These are phyloP conservation scores for Dichomitus squalens DNA, from an alignment of 1,284 basidiomycete species.

Conservation along the genomic window DNA sequence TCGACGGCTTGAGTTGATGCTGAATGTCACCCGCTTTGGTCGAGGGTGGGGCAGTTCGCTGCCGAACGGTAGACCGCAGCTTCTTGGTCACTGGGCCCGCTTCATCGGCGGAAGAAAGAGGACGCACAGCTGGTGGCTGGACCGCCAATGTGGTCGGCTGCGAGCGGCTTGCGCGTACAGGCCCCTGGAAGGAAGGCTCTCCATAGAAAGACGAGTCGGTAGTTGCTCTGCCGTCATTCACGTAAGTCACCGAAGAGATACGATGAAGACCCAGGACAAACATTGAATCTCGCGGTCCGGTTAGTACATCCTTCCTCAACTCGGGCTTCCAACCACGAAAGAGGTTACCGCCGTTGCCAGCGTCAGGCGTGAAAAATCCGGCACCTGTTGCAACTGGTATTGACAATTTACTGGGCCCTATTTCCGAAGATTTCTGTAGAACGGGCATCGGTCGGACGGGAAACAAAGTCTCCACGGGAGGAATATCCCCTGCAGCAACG, in stretches of 20 bases:
- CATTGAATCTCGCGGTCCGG: slow-evolving; percentile 63
- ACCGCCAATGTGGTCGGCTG: slow-evolving; percentile 37
- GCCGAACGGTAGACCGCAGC: slow-evolving; percentile 62
- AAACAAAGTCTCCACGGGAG: slow-evolving; percentile 71
- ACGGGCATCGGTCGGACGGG: slow-evolving; percentile 64
- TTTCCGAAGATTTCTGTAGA: slow-evolving; percentile 54
- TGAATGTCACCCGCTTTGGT: slow-evolving; percentile 29
- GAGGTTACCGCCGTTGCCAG: slow-evolving; percentile 51
- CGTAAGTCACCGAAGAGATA: background rate
- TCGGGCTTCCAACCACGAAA: slow-evolving; percentile 58
- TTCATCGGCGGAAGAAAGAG: slow-evolving; percentile 80
- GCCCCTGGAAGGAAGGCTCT: slow-evolving; percentile 60
- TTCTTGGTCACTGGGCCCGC: slow-evolving; percentile 75
- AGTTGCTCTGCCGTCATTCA: slow-evolving; percentile 44
- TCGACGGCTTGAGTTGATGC: slow-evolving; percentile 47
- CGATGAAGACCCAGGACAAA: slow-evolving; percentile 36
- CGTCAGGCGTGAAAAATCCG: slow-evolving; percentile 81
- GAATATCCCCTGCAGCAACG: slow-evolving; percentile 54
- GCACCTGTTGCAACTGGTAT: slow-evolving; percentile 57
- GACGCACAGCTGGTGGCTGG: slow-evolving; percentile 55
- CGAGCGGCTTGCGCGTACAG: slow-evolving; percentile 35
- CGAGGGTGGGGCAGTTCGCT: slow-evolving; percentile 46
- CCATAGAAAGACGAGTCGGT: slow-evolving; percentile 63
- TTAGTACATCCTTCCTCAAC: slow-evolving; percentile 46
- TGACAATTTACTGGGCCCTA: slow-evolving; percentile 41